Conservation (phyloP, 1,284 basidiomycete genomes). For the Puccinia triticina region DNA sequence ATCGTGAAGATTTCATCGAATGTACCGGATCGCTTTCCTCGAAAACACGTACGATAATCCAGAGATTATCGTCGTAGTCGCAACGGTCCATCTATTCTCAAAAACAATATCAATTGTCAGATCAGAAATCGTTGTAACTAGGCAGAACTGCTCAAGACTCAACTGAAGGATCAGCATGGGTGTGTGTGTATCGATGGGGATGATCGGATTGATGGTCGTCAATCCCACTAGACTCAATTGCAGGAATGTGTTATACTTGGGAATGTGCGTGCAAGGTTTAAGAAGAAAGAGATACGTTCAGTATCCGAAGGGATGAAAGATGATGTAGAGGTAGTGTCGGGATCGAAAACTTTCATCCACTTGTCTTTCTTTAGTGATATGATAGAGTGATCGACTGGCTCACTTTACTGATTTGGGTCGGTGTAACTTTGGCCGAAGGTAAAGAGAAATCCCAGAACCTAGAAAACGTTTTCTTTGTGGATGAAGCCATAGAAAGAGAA, state of each 20-base stretch:
- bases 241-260: conserved; percentile 84
- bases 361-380: conserved; percentile 52
- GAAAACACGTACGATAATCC: conserved; percentile 84
- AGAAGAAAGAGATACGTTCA: not conserved
- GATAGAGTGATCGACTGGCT: conserved; percentile 51
- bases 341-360: not conserved
- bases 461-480: conserved; percentile 76
- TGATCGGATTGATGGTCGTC: conserved; percentile 80
- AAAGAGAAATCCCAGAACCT: conserved; percentile 95
- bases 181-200: conserved; percentile 68
- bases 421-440: conserved; percentile 88
- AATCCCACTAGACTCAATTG: conserved; percentile 87
- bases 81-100: conserved; percentile 73
- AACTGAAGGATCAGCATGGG: conserved; percentile 69
- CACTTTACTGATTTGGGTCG: conserved; percentile 87
- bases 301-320: not conserved
- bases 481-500: conserved; percentile 41
- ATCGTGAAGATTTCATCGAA: conserved; percentile 30
- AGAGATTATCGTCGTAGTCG: conserved; percentile 85
- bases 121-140: not conserved
- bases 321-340: too few species aligned
- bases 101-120: not conserved
- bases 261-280: not conserved
- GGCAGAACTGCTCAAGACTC: too few species aligned
- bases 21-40: conserved; percentile 68